Evolutionary conservation across 108 stramenopile genomes (phyloP).

Genomic region (Epipyxis sp.): DNA sequence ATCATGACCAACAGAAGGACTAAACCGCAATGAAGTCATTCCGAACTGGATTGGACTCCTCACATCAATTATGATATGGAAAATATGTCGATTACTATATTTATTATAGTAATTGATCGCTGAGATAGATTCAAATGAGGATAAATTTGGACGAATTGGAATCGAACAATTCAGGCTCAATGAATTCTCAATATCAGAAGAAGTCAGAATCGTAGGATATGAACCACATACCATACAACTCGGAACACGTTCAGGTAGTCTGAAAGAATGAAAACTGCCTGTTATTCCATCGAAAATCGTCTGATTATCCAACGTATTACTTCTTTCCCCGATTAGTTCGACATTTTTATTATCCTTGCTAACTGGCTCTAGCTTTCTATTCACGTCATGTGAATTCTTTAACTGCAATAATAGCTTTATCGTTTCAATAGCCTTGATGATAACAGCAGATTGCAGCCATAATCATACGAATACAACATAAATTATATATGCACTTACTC

Average conservation of each 20-base stretch:
- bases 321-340: background rate
- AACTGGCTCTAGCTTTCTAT: too few relatives aligned
- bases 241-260: background rate
- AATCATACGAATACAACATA: too few relatives aligned
- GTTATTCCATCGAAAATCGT: background rate
- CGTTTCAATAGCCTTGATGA: constrained; percentile 83
- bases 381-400: background rate
- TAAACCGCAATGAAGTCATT: background rate
- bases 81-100: background rate
- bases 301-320: background rate
- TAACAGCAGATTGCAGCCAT: too few relatives aligned
- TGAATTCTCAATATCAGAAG: background rate
- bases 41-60: background rate
- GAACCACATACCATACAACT: constrained; percentile 1
- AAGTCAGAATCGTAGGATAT: background rate
- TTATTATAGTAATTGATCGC: background rate
- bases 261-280: background rate
- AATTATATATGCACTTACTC: too few relatives aligned
- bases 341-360: too few relatives aligned
- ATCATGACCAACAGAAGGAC: too few relatives aligned
- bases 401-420: constrained; percentile 77
- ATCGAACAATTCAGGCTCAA: background rate
- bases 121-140: background rate
- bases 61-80: background rate
- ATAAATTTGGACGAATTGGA: background rate